Evolutionary conservation across 2,329 filamentous ascomycete species (phyloP), one percentile per base, ranked within the genome.

Genomic region (Camptophora hylomeconis): DNA sequence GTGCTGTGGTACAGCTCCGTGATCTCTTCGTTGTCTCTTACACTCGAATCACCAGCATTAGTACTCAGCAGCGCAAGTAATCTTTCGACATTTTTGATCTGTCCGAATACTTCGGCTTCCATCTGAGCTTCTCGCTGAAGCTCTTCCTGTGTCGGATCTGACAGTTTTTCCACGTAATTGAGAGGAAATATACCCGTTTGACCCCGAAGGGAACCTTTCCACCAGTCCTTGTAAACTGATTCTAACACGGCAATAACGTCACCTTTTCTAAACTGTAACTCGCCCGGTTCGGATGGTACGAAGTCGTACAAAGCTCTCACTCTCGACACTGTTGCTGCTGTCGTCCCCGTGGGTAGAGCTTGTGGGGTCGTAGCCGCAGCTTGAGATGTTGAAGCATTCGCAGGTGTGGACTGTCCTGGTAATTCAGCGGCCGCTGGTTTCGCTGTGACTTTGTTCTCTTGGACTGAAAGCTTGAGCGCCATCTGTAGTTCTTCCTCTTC

Each of bases 211-310:
- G 86, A 92, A 2, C 89, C 89, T 45, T 92, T 87, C 89, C 89
- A 98, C 89, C 89, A 98, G 55, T 98, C 89, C 57, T 95, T 98
- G 61, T 92, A 98, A 2, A 95, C 89, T 2, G 86, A 94, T 56
- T 95, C 89, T 21, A 98, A 66, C 10, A 98, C 89, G 1, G 89
- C 87, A 53, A 98, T 98, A 21, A 95, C 79, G 51, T 98, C 89
- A 16, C 89, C 87, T 59, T 92, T 93, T 44, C 86, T 80, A 54
- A 98, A 98, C 44, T 92, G 84, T 37, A 98, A 65, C 60, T 98
- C 89, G 26, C 87, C 89, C 0, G 84, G 74, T 53, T 98, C 89
- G 0, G 86, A 92, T 2, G 89, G 87, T 28, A 80, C 75, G 54
- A 98, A 98, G 54, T 98, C 89, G 52, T 82, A 98, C 24, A 95